Base-by-base conservation (phyloP, 1,284 basidiomycete species). In the Waitea zeae region DNA sequence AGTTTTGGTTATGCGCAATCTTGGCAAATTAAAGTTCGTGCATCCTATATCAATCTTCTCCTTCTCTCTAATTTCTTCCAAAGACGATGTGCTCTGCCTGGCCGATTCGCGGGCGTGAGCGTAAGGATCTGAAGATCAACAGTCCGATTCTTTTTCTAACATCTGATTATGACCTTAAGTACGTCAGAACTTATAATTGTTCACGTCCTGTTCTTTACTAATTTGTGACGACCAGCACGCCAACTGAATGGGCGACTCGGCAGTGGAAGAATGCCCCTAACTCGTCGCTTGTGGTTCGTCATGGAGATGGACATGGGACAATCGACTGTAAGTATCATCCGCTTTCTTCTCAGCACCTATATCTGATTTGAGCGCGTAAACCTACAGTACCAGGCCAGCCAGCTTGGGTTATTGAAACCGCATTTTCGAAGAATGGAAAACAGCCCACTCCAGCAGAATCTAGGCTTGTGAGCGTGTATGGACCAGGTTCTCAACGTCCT, bases 261-360 rank as follows among this genome's bases (percentile, higher is more conserved):
- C 29, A 22, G 34, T 39, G 38, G 35, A 12, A 17, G 6, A 30
- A 35, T 20, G 38, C 38, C 32, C 32, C 32, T 3, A 39, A 41
- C 30, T 41, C 40, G 13, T 32, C 35, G 13, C 38, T 41, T 14
- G 40, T 41, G 3, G 40, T 39, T 15, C 38, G 40, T 17, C 40
- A 41, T 32, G 40, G 40, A 14, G 40, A 41, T 26, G 38, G 39
- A 17, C 40, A 41, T 33, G 40, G 40, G 6, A 37, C 40, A 5
- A 34, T 35, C 14, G 31, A 32, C 22, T 24, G 39, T 40, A 32
- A 27, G 39, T 31, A 26, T n/a, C 7, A n/a, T 26, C 7, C n/a
- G 7, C 24, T 26, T n/a, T 26, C 7, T n/a, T n/a, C n/a, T 26
- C 24, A n/a, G 24, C 24, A 7, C 7, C 9, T 7, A 26, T 26